Conservation (phyloP, 176 grass and related monocot genomes). For the Triticum turgidum region DNA sequence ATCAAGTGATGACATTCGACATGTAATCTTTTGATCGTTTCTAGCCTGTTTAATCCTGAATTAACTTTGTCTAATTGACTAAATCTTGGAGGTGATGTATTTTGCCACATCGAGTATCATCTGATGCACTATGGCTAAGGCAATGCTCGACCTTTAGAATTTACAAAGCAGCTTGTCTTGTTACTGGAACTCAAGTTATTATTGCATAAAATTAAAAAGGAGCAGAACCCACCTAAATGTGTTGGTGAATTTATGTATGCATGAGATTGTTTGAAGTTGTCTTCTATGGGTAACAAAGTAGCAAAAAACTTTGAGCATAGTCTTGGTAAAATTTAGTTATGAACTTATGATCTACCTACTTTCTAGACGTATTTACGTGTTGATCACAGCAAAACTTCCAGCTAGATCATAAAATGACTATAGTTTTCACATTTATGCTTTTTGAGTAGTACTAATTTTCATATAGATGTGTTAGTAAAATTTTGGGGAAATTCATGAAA, state of each 20-base stretch:
- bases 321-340: background rate
- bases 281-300: background rate
- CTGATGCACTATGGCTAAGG: background rate
- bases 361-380: background rate
- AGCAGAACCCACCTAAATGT: background rate
- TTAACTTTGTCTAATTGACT: background rate
- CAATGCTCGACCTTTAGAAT: background rate
- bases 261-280: background rate
- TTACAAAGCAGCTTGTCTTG: background rate
- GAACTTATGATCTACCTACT: background rate
- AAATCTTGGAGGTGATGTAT: constrained; percentile 12
- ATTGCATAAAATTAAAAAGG: background rate
- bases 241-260: background rate
- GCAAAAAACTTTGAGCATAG: background rate
- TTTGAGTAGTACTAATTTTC: background rate
- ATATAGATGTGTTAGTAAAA: background rate
- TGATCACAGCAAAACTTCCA: background rate
- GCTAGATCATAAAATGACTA: background rate
- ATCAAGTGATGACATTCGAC: background rate
- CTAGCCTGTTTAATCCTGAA: background rate
- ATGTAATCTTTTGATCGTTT: background rate
- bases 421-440: background rate
- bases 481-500: background rate
- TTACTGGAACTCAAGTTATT: background rate
- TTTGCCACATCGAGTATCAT: background rate